phyloP scores from a whole-genome alignment of 1,139 yeast species.

The Chernovozyma aurita region DNA sequence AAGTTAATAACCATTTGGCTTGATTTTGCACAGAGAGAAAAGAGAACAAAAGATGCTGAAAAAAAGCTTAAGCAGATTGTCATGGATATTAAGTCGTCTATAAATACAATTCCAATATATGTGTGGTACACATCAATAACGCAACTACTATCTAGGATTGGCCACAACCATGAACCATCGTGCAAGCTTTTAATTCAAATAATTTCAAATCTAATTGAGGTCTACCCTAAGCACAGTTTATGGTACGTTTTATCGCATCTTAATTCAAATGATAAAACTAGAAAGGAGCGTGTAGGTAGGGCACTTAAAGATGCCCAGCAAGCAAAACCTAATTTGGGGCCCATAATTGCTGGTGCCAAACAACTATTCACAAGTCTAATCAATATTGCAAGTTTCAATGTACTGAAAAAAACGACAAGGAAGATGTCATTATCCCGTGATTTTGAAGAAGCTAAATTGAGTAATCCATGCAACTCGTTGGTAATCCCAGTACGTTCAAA shows the following conservation, averaged over 20 bases:
- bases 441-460: conserved; percentile 40
- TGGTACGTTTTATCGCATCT: conserved; percentile 81
- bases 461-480: conserved; percentile 54
- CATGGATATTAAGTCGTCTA: conserved; percentile 47
- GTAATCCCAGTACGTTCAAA: conserved; percentile 81
- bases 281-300: conserved; percentile 48
- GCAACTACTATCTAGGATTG: conserved; percentile 76
- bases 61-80: conserved; percentile 45
- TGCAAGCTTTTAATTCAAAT: conserved; percentile 53
- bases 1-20: conserved; percentile 89
- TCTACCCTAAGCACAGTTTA: conserved; percentile 77
- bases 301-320: conserved; percentile 19
- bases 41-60: conserved; percentile 26
- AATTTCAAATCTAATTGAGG: conserved; percentile 49
- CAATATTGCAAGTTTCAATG: conserved; percentile 30
- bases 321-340: conserved; percentile 10
- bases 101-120: conserved; percentile 49
- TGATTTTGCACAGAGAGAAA: conserved; percentile 56
- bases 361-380: conserved; percentile 32
- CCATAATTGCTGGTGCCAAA: conserved; percentile 24
- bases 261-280: conserved; percentile 57
- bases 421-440: conserved; percentile 36
- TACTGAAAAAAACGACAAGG: conserved; percentile 31
- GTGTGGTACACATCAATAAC: conserved; percentile 86
- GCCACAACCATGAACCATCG: conserved; percentile 59